These are phyloP conservation scores for Cicer bijugum DNA, from an alignment of 306 rosid genomes.

Conservation along the genomic window DNA sequence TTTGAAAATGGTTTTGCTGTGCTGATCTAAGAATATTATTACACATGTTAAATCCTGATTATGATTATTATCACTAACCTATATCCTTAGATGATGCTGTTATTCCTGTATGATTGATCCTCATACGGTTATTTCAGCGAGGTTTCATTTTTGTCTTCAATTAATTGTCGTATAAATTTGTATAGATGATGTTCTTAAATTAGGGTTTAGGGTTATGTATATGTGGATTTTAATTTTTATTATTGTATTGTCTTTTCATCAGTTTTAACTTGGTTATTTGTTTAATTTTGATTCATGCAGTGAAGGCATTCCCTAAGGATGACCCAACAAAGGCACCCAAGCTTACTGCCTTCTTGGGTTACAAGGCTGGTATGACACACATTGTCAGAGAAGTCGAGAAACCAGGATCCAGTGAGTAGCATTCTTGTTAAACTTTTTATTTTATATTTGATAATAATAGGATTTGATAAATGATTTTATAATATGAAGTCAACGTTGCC, in stretches of 20 bases:
- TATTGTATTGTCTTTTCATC: too few relatives aligned
- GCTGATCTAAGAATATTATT: background rate
- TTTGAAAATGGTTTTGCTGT: background rate
- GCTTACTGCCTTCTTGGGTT: constrained; percentile 77
- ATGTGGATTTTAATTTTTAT: background rate
- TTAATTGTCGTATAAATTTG: too few relatives aligned
- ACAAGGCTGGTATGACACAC: constrained; percentile 95
- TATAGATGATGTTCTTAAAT: background rate
- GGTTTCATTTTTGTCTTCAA: background rate
- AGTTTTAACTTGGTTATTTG: background rate
- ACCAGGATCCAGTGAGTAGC: constrained; percentile 70
- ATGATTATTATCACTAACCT: background rate
- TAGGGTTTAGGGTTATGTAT: too few relatives aligned
- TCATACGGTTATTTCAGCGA: background rate
- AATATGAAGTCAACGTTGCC: background rate
- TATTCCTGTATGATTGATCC: background rate
- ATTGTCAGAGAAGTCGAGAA: constrained; percentile 88
- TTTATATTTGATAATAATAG: too few relatives aligned
- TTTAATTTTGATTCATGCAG: constrained; percentile 44
- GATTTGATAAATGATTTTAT: background rate
- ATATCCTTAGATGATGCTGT: background rate
- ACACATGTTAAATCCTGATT: background rate
- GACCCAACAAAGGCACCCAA: constrained; percentile 67
- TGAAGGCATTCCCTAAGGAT: constrained; percentile 93
- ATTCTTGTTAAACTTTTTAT: background rate